A percentile compares a stretch with the other conserved stretches of the same genome.
These are phyloP conservation scores for Chalaropsis ovoidea DNA, from an alignment of 2,329 filamentous ascomycete species.

Conservation along the genomic window DNA sequence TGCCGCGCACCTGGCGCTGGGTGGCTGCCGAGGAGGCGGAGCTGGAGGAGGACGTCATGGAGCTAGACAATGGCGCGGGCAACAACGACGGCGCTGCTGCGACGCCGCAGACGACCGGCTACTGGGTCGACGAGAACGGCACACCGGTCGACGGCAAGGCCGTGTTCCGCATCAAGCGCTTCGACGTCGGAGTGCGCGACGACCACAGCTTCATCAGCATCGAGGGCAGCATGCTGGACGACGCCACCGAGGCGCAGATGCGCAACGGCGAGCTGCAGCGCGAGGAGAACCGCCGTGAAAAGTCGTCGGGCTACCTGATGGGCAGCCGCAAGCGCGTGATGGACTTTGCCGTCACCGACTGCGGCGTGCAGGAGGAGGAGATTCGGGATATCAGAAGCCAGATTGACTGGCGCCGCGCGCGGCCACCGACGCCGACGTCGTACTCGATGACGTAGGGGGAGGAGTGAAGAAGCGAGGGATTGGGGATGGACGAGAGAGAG, in stretches of 20 bases:
- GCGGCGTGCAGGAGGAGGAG: conserved; percentile 22
- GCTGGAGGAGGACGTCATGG: conserved; percentile 37
- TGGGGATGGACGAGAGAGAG: neutral
- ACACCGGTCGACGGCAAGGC: conserved; percentile 60
- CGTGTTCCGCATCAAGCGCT: conserved; percentile 70
- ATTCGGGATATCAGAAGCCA: conserved; percentile 24
- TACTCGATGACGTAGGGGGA: conserved; percentile 21
- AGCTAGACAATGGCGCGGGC: conserved; percentile 45
- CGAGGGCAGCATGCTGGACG: conserved; percentile 73
- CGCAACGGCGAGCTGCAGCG: conserved; percentile 35
- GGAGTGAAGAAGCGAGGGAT: neutral
- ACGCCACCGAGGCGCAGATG: conserved; percentile 53
- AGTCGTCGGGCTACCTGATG: conserved; percentile 21
- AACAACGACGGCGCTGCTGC: conserved; percentile 3
- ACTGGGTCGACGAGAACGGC: conserved; percentile 65
- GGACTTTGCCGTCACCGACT: conserved; percentile 23
- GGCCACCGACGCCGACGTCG: conserved; percentile 23
- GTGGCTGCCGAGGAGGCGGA: conserved; percentile 46
- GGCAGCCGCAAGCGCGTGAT: conserved; percentile 12
- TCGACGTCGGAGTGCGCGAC: conserved; percentile 66
- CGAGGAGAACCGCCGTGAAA: conserved; percentile 19
- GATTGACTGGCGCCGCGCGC: conserved; percentile 24
- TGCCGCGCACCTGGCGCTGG: conserved; percentile 76
- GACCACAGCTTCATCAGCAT: conserved; percentile 74
- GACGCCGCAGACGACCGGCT: conserved; percentile 36